These are phyloP conservation scores for Eucalyptus melliodora DNA, from an alignment of 345 rosid genomes.

Conservation along the genomic window DNA sequence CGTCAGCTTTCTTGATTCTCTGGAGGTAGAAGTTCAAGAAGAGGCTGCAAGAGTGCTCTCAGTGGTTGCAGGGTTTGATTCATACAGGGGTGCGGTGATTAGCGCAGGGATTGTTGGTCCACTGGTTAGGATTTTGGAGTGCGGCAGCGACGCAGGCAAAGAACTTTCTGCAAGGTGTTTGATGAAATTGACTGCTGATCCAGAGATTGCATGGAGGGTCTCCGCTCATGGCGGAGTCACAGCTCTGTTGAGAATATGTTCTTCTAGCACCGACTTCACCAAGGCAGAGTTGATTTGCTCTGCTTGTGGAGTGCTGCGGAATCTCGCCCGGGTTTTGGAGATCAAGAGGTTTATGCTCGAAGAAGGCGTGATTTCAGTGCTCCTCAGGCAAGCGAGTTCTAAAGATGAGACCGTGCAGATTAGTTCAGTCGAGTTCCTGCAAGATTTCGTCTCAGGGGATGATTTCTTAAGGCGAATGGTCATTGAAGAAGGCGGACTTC, in stretches of 20 bases:
- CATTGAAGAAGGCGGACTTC: conserved; percentile 55
- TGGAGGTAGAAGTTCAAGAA: conserved; percentile 39
- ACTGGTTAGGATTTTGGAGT: conserved; percentile 54
- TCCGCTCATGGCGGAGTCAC: conserved; percentile 97
- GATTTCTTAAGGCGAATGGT: conserved; percentile 39
- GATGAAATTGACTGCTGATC: conserved; percentile 56
- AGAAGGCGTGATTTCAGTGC: conserved; percentile 51
- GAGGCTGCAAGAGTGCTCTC: conserved; percentile 45
- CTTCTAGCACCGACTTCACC: conserved; percentile 5
- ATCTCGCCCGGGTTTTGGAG: conserved; percentile 74
- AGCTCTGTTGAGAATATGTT: conserved; percentile 52
- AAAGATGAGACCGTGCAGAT: conserved; percentile 64
- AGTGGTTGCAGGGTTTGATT: conserved; percentile 53
- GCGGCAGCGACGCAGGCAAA: conserved; percentile 34
- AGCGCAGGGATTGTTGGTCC: conserved; percentile 63
- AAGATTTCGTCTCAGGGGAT: conserved; percentile 47
- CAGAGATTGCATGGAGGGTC: conserved; percentile 92
- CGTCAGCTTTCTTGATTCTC: conserved; percentile 49
- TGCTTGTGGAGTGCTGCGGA: conserved; percentile 64
- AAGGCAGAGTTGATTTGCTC: conserved; percentile 33
- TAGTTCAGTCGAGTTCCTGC: conserved; percentile 60
- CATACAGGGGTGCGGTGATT: conserved; percentile 25
- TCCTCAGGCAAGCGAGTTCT: conserved; percentile 55
- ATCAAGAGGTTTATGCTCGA: conserved; percentile 78
- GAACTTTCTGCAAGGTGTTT: conserved; percentile 50